Evolutionary conservation across 352 stramenopile species (phyloP), one percentile per base, ranked within the genome.

Genomic region (Pythium apleroticum): DNA sequence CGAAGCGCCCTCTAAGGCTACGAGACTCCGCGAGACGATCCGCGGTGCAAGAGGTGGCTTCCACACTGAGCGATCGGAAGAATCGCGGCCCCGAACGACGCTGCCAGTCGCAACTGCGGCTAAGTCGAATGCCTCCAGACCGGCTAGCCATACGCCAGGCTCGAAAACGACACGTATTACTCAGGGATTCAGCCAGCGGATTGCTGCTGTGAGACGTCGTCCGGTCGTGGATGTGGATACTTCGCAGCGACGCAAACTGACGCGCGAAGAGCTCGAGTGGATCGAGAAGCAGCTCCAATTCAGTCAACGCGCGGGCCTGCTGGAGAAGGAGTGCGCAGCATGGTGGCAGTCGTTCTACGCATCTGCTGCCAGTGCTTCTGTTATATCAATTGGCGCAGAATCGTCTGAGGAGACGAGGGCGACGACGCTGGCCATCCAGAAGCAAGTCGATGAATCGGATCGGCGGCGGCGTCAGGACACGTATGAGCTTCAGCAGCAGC

Each of bases 231-330:
- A 35, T 17, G 30, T 2, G 9, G 39, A 37, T 20, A 22, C 28
- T 24, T 31, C 20, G 3, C 19, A 14, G 37, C 5, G 60, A 58
- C 68, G 68, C 3, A 64, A 74, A 11, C 66, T 81, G 54, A 71
- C 68, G 1, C 81, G 74, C 17, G 45, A 71, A 1, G 80, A 89
- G 25, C 56, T 74, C 2, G 78, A 86, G 62, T 90, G 82, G 80
- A 54, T 85, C 20, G 82, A 91, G 60, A 91, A 86, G 61, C 78
- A 90, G 56, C 43, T 76, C 4, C 79, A 83, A 66, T 86, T 86
- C 37, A 71, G 48, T 0, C 62, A 75, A 35, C 73, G 83, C 0
- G 62, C 67, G 9, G 52, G 55, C 1, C 57, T 76, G 22, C 27
- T 91, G 19, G 83, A 91, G 60, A 88, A 80, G 33, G 80, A 91